Conservation (phyloP, 495 filamentous ascomycete species). For the Neurospora sp. region DNA sequence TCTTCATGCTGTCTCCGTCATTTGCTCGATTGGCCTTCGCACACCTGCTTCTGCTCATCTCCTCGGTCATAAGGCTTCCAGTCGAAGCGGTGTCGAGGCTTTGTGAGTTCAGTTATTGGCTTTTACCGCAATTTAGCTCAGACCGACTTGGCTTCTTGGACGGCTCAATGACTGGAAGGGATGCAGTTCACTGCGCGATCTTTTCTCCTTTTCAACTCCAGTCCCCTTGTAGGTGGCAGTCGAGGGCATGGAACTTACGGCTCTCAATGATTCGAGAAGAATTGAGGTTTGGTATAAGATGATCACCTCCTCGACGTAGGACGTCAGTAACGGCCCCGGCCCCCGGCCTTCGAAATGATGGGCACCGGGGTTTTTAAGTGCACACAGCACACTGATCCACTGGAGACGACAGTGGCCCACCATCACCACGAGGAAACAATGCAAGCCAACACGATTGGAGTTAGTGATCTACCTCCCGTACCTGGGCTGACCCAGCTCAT, state of each 20-base stretch:
- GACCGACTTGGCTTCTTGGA: neutral
- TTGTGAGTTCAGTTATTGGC: neutral
- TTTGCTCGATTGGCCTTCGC: neutral
- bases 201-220: neutral
- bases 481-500: neutral
- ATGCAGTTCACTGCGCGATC: neutral
- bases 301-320: neutral
- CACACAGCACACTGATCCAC: neutral
- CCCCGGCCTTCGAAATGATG: neutral
- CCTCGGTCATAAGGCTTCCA: neutral
- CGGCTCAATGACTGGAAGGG: neutral
- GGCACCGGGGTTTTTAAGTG: neutral
- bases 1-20: neutral
- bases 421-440: neutral
- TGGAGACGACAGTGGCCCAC: neutral
- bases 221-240: neutral
- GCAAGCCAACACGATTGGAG: neutral
- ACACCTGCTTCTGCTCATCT: neutral
- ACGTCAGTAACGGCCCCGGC: neutral
- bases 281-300: neutral
- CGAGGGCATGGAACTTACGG: neutral
- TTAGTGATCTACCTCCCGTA: neutral
- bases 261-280: neutral
- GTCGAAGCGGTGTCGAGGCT: neutral
- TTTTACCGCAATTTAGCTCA: neutral